Evolutionary conservation across 2,329 filamentous ascomycete genomes (phyloP), one percentile per base, ranked within the genome.

Genomic region (Aspergillus fructus): DNA sequence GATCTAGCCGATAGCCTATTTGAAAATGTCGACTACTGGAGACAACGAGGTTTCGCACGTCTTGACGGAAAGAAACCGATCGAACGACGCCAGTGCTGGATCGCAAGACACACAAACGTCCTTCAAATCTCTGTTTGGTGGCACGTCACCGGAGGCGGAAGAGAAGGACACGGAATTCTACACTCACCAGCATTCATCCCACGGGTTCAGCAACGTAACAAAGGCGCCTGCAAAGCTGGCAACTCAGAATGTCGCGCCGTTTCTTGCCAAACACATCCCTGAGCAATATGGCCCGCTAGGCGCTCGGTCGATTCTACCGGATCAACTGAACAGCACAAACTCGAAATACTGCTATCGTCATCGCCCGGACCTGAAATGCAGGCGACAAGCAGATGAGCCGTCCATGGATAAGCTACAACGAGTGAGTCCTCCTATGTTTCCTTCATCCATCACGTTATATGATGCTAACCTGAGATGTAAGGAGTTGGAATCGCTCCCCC

Each of bases 301-400:
- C 12, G 68, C 68, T 13, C 62, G 66, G 45, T 56, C 64, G 21
- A 62, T 62, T 9, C 56, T 63, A 30, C 53, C 63, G 13, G 58
- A 62, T 37, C 67, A 84, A 86, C 61, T 83, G 82, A 66, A 60
- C 13, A 60, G 54, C 15, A 64, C 64, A 37, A 96, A 93, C 72
- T 96, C 91, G 66, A 94, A 90, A 73, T 97, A 89, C 78, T 99
- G 94, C 78, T 99, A 99, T 74, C 88, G 94, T 55, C 94, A 99
- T 75, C 84, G 90, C 53, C 94, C 94, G 2, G 94, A 97, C 74
- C 86, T 93, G 53, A 96, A 97, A 77, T 99, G 94, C 77, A 84
- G 93, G 60, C 86, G 92, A 59, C 91, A 96, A 61, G 93, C 92
- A 58, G 93, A 97, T 77, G 94, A 97, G 77, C 89, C 89, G 47